These are phyloP conservation scores for Globisporangium carolinianum DNA, from an alignment of 352 stramenopile genomes.

Conservation along the genomic window DNA sequence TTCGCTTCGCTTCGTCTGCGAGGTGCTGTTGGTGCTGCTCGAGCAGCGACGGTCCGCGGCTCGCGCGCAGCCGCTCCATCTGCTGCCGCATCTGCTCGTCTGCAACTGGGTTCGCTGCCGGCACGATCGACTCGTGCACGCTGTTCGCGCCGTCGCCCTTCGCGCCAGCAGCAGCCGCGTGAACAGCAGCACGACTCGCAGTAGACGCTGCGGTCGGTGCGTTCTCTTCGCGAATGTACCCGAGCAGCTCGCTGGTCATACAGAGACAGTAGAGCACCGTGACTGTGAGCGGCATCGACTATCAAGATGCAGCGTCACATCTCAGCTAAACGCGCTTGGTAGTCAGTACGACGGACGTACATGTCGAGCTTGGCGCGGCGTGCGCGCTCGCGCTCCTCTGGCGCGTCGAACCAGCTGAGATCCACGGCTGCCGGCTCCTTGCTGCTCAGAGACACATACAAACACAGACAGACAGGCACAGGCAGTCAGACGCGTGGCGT, in stretches of 20 bases:
- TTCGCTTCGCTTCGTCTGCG: constrained; percentile 34
- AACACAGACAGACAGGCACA: neutral
- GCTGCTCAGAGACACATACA: constrained; percentile 16
- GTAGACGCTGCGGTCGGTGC: constrained; percentile 17
- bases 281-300: too few species aligned
- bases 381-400: constrained; percentile 73
- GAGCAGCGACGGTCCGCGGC: constrained; percentile 61
- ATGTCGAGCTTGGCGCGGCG: constrained; percentile 79
- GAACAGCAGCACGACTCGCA: constrained; percentile 11
- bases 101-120: constrained; percentile 50
- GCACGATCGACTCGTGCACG: constrained; percentile 67
- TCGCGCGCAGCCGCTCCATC: constrained; percentile 54
- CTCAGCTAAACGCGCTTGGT: too few species aligned
- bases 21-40: constrained; percentile 73
- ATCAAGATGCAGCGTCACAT: too few species aligned
- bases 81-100: constrained; percentile 64
- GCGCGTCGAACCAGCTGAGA: constrained; percentile 74
- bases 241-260: constrained; percentile 59
- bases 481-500: neutral
- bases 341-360: constrained; percentile 20
- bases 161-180: constrained; percentile 1
- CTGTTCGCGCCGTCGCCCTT: constrained; percentile 1
- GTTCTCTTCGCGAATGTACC: constrained; percentile 77
- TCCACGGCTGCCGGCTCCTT: constrained; percentile 72
- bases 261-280: too few species aligned